Conservation (phyloP, 75 land plant species). For the Ceratopteris richardii region DNA sequence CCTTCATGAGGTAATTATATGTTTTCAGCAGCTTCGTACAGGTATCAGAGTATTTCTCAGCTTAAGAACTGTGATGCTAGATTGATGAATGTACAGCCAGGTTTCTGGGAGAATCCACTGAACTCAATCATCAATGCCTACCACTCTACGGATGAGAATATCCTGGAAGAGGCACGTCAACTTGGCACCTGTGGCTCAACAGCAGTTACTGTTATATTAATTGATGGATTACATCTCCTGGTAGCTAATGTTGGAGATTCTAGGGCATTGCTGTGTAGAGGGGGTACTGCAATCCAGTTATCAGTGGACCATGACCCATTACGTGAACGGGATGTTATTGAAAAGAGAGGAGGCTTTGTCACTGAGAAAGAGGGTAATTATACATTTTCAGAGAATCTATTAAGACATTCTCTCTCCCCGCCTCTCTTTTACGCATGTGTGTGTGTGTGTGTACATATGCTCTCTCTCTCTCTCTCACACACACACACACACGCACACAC, state of each 20-base stretch:
- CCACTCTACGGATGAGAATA: constrained; percentile 17
- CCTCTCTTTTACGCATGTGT: too few species aligned
- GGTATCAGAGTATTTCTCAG: too few species aligned
- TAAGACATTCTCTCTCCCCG: too few species aligned
- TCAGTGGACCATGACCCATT: constrained; percentile 44
- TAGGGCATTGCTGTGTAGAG: constrained; percentile 33
- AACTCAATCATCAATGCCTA: constrained; percentile 24
- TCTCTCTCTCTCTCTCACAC: too few species aligned
- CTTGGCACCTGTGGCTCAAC: constrained; percentile 39
- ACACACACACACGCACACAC: too few species aligned
- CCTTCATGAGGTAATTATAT: too few species aligned
- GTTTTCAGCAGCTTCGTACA: too few species aligned
- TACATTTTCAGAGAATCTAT: too few species aligned
- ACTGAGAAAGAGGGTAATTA: too few species aligned
- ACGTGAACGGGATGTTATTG: constrained; percentile 41
- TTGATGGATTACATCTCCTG: constrained; percentile 15
- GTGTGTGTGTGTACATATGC: too few species aligned
- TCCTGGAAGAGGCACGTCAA: constrained; percentile 22
- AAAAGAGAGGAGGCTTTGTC: constrained; percentile 73
- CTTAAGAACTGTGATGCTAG: too few species aligned
- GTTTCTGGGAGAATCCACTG: constrained; percentile 21
- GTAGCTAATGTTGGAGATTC: constrained; percentile 50
- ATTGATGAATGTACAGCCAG: too few species aligned
- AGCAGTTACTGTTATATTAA: constrained; percentile 38
- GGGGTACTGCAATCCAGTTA: constrained; percentile 25